A percentile compares a stretch with the other conserved stretches of the same genome.
Conservation (phyloP, 306 rosid genomes). For the Dalbergia oliveri region DNA sequence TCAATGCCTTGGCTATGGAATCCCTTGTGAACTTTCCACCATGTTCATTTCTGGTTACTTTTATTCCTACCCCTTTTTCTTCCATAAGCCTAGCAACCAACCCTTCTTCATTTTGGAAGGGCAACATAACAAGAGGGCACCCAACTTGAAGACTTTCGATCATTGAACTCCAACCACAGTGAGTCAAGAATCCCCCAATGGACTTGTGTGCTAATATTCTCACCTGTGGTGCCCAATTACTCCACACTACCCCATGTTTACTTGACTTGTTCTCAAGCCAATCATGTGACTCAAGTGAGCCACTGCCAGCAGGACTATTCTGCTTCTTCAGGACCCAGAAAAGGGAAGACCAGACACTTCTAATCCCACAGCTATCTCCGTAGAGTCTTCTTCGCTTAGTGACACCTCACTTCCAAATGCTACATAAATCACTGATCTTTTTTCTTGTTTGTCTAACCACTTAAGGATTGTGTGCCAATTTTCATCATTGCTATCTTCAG, state of each 20-base stretch:
- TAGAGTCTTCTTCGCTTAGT: background rate
- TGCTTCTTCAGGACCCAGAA: background rate
- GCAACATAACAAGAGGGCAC: background rate
- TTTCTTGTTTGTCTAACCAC: background rate
- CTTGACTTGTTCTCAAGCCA: background rate
- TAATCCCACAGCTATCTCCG: slow-evolving; percentile 41
- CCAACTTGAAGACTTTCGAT: background rate
- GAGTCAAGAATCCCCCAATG: background rate
- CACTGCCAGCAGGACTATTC: background rate
- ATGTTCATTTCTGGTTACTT: background rate
- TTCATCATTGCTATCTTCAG: background rate
- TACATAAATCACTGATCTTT: background rate
- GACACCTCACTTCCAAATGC: background rate
- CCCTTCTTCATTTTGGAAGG: background rate
- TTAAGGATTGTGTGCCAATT: background rate
- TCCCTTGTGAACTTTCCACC: background rate
- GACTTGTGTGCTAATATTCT: background rate
- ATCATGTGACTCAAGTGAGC: background rate
- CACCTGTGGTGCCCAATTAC: background rate
- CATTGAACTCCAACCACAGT: background rate
- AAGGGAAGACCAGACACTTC: background rate
- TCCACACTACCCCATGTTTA: background rate
- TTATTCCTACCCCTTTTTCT: background rate
- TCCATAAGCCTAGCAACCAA: background rate
- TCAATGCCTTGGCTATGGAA: background rate